Evolutionary conservation across 75 land plant species (phyloP), one percentile per base, ranked within the genome.

Genomic region (Chamaecyparis obtusa): DNA sequence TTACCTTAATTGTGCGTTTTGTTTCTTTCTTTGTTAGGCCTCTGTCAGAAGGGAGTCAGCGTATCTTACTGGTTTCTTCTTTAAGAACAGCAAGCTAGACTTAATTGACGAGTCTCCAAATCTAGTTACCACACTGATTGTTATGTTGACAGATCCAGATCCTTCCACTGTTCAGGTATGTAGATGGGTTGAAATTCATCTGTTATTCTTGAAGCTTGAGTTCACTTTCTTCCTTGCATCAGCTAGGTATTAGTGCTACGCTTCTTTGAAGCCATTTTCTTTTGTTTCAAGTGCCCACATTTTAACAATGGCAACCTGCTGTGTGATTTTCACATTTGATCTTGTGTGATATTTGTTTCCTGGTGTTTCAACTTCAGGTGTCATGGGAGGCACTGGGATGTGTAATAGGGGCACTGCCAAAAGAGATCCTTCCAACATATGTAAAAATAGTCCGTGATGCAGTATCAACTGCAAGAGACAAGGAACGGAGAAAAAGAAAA

Each of bases 351-450:
- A 49, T 44, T 74, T 74, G 39, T 41, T 41, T 37, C 54, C 84
- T 87, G 5, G 55, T 39, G 13, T 78, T 88, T 9, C 17, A 54
- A n/a, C 54, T 56, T 64, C 88, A 98, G 99, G 95, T 91, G 88
- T 93, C 95, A 30, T 98, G 99, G 99, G 99, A 98, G 90, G 99
- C 99, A 84, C 90, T 98, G 56, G 94, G 92, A 85, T 92, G 93
- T 87, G 99, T 98, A 67, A 88, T 92, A 84, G 92, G 91, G 14
- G 95, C 99, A 17, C 85, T 98, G 83, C 94, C 96, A 21, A 97
- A 98, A 86, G 99, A 98, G 87, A 86, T 93, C 19, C 92, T 95
- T 69, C 99, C 99, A 79, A 90, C 95, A 60, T 94, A 95, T 90
- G 91, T 98, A 3, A 98, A 97, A 89, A 49, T 94, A 83, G 95